A percentile compares a stretch with the other conserved stretches of the same genome.
Conservation (phyloP, 2,329 filamentous ascomycete species). For the Ascochyta pisi region DNA sequence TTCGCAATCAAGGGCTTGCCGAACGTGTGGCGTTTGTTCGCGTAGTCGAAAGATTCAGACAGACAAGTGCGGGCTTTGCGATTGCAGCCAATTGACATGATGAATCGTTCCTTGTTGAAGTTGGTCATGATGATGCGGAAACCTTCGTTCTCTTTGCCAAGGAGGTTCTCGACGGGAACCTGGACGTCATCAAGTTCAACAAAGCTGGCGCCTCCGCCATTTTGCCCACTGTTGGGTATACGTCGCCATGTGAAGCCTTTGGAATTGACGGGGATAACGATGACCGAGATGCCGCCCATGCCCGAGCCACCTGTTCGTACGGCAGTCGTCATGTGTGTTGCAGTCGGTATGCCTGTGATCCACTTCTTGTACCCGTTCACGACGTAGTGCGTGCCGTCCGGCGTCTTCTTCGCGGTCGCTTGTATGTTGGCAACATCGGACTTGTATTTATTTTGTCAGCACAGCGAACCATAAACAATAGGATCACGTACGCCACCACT, state of each 20-base stretch:
- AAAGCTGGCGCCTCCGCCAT: conserved; percentile 67
- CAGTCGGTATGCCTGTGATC: conserved; percentile 69
- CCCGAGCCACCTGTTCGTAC: conserved; percentile 65
- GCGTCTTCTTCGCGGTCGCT: conserved; percentile 72
- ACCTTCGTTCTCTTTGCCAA: conserved; percentile 63
- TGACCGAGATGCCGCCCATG: conserved; percentile 61
- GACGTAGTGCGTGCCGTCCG: conserved; percentile 74
- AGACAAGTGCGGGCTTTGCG: conserved; percentile 64
- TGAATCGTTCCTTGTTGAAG: conserved; percentile 62
- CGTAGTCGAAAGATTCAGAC: conserved; percentile 61
- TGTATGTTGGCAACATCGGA: conserved; percentile 70
- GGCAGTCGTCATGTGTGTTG: conserved; percentile 68
- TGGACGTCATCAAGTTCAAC: conserved; percentile 63
- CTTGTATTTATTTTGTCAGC: conserved; percentile 20
- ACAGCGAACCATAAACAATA: neutral
- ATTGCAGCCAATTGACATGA: conserved; percentile 64
- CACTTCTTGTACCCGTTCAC: conserved; percentile 74
- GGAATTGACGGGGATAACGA: conserved; percentile 62
- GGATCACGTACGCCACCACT: conserved; percentile 51
- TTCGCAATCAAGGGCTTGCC: conserved; percentile 64
- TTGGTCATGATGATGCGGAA: conserved; percentile 66
- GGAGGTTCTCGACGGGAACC: conserved; percentile 61
- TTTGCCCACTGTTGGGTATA: conserved; percentile 71
- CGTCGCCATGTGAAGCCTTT: conserved; percentile 61
- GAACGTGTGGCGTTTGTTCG: conserved; percentile 63